phyloP scores from a whole-genome alignment of 1,284 basidiomycete species.

The Ganoderma lucidum region DNA sequence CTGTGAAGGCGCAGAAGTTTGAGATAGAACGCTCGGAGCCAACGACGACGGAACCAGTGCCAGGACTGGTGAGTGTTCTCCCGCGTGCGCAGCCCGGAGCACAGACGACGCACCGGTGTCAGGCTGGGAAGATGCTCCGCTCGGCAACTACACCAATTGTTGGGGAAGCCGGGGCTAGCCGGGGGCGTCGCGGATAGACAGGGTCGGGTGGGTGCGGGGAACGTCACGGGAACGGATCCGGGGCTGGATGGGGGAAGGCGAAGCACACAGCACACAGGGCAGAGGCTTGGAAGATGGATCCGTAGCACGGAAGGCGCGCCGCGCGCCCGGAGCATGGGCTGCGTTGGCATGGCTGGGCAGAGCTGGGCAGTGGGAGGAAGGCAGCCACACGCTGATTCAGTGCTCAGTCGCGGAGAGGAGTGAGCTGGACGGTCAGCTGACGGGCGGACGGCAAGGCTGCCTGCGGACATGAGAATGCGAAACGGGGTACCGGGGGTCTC shows the following conservation, averaged over 20 bases:
- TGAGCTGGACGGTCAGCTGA: slow-evolving; percentile 27
- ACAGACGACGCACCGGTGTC: not conserved
- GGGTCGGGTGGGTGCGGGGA: slow-evolving; percentile 7
- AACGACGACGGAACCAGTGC: not conserved
- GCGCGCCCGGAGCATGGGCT: slow-evolving; percentile 11
- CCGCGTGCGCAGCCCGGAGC: slow-evolving; percentile 1
- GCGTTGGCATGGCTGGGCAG: slow-evolving; percentile 15
- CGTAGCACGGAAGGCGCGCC: slow-evolving; percentile 6
- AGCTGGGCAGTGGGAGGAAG: slow-evolving; percentile 12
- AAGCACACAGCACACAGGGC: not conserved
- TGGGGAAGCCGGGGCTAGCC: slow-evolving; percentile 1
- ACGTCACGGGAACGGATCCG: slow-evolving; percentile 7
- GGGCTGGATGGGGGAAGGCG: slow-evolving; percentile 2
- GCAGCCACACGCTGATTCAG: not conserved
- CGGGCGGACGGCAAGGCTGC: slow-evolving; percentile 22
- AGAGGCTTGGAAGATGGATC: not conserved
- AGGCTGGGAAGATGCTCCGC: not conserved
- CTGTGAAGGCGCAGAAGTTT: not conserved
- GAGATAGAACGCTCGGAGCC: not conserved
- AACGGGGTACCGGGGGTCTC: slow-evolving; percentile 19
- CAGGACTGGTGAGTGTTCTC: not conserved
- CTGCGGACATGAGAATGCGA: slow-evolving; percentile 31
- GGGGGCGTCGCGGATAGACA: slow-evolving; percentile 6
- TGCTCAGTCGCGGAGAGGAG: slow-evolving; percentile 1
- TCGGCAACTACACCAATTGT: slow-evolving; percentile 1